Conservation (phyloP, 2,329 filamentous ascomycete species). For the Xylaria sp. region DNA sequence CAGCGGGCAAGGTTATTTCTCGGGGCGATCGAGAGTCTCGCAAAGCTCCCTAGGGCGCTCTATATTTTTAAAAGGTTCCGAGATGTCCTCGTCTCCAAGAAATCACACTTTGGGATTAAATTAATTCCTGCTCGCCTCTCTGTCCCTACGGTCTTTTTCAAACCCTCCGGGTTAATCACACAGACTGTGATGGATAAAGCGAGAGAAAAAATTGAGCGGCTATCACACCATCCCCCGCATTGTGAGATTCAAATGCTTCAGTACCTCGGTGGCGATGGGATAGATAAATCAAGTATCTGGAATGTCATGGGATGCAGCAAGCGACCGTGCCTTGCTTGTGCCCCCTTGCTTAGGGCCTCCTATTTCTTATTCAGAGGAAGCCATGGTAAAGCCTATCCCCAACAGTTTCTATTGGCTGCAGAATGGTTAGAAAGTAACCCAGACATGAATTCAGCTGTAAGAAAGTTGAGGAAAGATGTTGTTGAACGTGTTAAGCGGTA, state of each 20-base stretch:
- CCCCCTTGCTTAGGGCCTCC: not conserved
- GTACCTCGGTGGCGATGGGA: not conserved
- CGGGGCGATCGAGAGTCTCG: no score
- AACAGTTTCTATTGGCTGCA: not conserved
- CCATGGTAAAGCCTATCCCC: conserved; percentile 5
- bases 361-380: not conserved
- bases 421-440: no score
- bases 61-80: no score
- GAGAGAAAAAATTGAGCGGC: no score
- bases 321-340: not conserved
- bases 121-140: no score
- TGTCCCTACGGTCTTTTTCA: no score
- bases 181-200: no score
- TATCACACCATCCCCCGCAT: not conserved
- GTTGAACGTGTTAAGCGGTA: not conserved
- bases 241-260: conserved; percentile 15
- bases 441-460: not conserved
- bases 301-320: conserved; percentile 20
- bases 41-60: no score
- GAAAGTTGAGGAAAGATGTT: not conserved
- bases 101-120: no score
- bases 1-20: no score
- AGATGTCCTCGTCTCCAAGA: no score
- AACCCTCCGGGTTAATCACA: no score
- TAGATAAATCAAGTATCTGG: not conserved